Conservation (phyloP, 177 flowering plant species). For the Vitis hybrid region DNA sequence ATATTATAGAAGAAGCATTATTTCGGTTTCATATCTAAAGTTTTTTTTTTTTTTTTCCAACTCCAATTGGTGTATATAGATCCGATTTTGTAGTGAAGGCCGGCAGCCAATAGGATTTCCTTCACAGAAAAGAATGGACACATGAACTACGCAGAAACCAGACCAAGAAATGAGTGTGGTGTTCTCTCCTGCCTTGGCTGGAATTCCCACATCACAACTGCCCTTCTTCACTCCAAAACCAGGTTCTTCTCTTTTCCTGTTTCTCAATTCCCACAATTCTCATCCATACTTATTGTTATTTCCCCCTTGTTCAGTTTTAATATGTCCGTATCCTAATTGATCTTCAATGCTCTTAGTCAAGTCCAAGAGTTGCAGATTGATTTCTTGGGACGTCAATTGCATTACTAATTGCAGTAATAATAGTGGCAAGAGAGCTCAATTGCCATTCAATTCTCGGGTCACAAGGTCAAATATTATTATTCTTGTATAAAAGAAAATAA, state of each 20-base stretch:
- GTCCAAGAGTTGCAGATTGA: conserved; percentile 11
- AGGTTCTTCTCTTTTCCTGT: not conserved
- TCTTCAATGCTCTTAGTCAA: conserved; percentile 14
- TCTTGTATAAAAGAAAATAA: no score
- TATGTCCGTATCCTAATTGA: not conserved
- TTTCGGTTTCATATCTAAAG: no score
- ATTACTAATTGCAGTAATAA: not conserved
- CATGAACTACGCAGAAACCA: no score
- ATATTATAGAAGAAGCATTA: no score
- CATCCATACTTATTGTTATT: not conserved
- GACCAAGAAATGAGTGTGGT: not conserved
- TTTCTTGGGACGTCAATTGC: not conserved
- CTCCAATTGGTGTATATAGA: no score
- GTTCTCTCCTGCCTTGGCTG: not conserved
- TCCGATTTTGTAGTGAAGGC: no score
- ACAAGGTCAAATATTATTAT: not conserved
- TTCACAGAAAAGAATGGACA: no score
- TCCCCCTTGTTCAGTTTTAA: not conserved
- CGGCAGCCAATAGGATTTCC: no score
- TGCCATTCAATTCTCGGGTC: conserved; percentile 4
- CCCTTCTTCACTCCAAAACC: conserved; percentile 1
- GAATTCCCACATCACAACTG: conserved; percentile 1
- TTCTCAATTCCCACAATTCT: not conserved
- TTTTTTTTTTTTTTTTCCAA: no score
- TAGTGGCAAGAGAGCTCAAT: not conserved